Percentiles rank a stretch among this genome's conserved stretches.
Evolutionary conservation across 306 rosid genomes (phyloP).

Genomic region (Cyclanthera cordifolia): DNA sequence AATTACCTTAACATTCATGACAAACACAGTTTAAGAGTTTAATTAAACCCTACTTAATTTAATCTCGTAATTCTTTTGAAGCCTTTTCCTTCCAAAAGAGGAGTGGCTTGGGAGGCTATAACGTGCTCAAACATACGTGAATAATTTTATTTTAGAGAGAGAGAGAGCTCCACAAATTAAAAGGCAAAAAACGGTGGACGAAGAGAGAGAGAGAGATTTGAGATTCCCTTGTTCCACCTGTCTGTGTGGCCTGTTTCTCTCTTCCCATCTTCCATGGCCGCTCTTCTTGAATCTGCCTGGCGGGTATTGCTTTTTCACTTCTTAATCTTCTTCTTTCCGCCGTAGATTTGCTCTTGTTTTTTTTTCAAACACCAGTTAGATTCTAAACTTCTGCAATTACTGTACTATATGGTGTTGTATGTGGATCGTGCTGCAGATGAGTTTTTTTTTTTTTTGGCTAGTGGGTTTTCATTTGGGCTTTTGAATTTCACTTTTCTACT

Average conservation of each 20-base stretch:
- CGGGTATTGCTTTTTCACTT: constrained; percentile 29
- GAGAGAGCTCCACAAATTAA: not conserved
- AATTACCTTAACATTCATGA: too few relatives aligned
- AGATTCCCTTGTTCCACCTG: not conserved
- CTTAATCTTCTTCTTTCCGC: not conserved
- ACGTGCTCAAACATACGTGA: not conserved
- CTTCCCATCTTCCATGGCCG: constrained; percentile 17
- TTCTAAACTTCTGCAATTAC: not conserved
- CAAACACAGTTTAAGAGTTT: too few relatives aligned
- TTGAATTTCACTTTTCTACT: too few relatives aligned
- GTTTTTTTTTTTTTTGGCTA: not conserved
- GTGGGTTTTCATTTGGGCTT: too few relatives aligned
- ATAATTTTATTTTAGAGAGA: not conserved
- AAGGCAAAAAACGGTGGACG: not conserved
- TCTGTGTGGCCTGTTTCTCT: not conserved
- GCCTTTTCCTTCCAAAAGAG: too few relatives aligned
- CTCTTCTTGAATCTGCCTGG: constrained; percentile 47
- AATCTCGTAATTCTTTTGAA: too few relatives aligned
- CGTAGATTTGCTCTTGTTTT: constrained; percentile 22
- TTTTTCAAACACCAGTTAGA: not conserved
- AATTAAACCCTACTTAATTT: too few relatives aligned
- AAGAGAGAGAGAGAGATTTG: not conserved
- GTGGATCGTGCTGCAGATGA: too few relatives aligned
- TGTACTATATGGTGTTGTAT: too few relatives aligned
- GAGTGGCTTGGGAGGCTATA: not conserved